Evolutionary conservation across 768 basidiomycete genomes (phyloP), one percentile per base, ranked within the genome.

Genomic region (Austroboletus eburneus): DNA sequence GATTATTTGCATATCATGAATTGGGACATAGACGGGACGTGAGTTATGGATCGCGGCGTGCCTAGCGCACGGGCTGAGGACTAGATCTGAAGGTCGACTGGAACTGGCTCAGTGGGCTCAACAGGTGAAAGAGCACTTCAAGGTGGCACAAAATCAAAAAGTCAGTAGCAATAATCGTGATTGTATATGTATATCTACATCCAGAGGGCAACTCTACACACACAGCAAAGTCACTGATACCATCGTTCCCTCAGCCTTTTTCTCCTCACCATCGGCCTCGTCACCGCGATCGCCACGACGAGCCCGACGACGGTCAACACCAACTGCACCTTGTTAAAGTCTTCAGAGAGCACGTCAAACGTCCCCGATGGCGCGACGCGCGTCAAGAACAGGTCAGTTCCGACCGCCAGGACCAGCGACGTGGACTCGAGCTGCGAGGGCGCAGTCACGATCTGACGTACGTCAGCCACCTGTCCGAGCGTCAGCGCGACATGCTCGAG

Each of bases 371-470:
- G 91, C 32, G 88, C 78, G 4, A 90, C 76, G 14, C 91, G 79
- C 10, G 90, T 90, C 22, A 83, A 71, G 76, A 97, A 97, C 53
- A 97, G 73, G 67, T 98, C 95, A 8, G 93, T 74, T 5, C 95
- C 94, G 57, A 84, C 83, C 1, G 83, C 80, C 58, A 97, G 82
- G 22, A 97, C 79, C 6, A 97, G 68, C 0, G 92, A 92, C 0
- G 92, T 97, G 5, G 91, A 94, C 66, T 98, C 95, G 21, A 96
- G 78, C 3, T 90, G 74, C 1, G 93, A 83, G 0, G 94, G 89
- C 0, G 90, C 77, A 2, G 93, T 85, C 14, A 86, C 55, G 39
- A 98, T 83, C 16, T 72, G 70, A 33, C 76, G 74, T n/a, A 81
- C 74, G 42, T 82, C 80, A 13, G 80, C 76, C 25, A 92, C 79